phyloP scores from a whole-genome alignment of 768 basidiomycete species.

The Termitomyces sp. region DNA sequence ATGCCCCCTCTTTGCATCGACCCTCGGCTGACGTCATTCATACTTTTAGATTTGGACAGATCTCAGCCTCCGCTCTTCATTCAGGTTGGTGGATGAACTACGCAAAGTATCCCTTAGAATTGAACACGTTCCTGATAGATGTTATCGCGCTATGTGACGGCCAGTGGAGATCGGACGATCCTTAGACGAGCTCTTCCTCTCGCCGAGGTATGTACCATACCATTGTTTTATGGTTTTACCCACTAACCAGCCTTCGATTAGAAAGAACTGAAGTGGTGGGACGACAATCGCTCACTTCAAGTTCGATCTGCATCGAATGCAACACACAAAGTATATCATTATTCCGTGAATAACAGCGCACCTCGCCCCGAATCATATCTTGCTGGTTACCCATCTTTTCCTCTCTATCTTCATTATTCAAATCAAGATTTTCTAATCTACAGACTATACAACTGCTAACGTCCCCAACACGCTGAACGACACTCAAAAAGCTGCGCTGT shows the following conservation, averaged over 20 bases:
- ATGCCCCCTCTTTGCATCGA: background rate
- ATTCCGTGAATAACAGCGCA: conserved; percentile 77
- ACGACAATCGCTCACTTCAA: conserved; percentile 61
- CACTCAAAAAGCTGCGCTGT: conserved; percentile 58
- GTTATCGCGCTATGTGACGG: conserved; percentile 79
- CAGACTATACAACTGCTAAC: conserved; percentile 80
- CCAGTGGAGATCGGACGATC: conserved; percentile 70
- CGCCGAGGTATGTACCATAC: conserved; percentile 53
- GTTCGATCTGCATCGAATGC: conserved; percentile 68
- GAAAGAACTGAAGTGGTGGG: conserved; percentile 86
- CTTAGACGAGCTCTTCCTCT: conserved; percentile 78
- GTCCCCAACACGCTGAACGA: conserved; percentile 64
- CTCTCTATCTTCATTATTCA: background rate
- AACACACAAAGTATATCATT: conserved; percentile 66
- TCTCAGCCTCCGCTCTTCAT: conserved; percentile 92
- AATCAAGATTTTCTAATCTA: conserved; percentile 11
- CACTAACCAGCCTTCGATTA: conserved; percentile 22
- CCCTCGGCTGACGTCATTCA: conserved; percentile 35
- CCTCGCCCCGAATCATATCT: conserved; percentile 87
- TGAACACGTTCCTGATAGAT: conserved; percentile 46
- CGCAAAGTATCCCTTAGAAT: background rate
- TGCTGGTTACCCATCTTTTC: conserved; percentile 39
- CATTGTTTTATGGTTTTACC: background rate
- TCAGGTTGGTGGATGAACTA: conserved; percentile 41
- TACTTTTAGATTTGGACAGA: conserved; percentile 67